These are phyloP conservation scores for Colletotrichum plurivorum DNA, from an alignment of 2,329 filamentous ascomycete species.

Conservation along the genomic window DNA sequence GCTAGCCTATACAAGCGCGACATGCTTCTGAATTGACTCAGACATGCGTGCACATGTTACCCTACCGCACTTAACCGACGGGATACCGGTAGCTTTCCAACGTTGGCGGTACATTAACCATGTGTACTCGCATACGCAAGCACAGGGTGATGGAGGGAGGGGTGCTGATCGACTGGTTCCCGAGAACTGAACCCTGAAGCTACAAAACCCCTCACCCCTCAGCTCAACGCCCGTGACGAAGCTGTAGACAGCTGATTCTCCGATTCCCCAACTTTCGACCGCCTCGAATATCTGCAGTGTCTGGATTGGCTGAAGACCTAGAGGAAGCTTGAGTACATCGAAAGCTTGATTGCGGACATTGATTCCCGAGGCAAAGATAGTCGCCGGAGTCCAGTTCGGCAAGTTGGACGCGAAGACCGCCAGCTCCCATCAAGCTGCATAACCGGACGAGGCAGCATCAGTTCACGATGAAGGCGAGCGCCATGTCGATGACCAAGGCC, in stretches of 20 bases:
- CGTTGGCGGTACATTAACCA: background rate
- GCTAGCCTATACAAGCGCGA: background rate
- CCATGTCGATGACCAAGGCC: conserved; percentile 14
- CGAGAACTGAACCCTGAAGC: conserved; percentile 28
- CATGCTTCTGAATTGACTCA: conserved; percentile 28
- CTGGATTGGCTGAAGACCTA: background rate
- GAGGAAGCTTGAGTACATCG: background rate
- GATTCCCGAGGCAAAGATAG: too few relatives aligned
- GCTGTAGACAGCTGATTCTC: background rate
- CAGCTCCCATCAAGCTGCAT: background rate
- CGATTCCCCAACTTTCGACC: background rate
- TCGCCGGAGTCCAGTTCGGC: background rate
- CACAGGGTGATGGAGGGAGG: background rate
- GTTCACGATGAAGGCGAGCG: conserved; percentile 19
- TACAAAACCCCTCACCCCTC: conserved; percentile 39
- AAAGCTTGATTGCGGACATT: background rate
- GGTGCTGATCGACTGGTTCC: conserved; percentile 20
- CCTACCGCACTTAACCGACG: conserved; percentile 10
- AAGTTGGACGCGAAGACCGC: background rate
- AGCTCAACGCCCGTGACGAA: background rate
- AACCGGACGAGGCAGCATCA: background rate
- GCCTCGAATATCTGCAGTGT: too few relatives aligned
- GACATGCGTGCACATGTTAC: background rate
- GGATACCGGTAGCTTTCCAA: background rate
- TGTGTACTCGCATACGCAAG: conserved; percentile 3